phyloP scores from a whole-genome alignment of 805 yeast species.

The Pichia californica region DNA sequence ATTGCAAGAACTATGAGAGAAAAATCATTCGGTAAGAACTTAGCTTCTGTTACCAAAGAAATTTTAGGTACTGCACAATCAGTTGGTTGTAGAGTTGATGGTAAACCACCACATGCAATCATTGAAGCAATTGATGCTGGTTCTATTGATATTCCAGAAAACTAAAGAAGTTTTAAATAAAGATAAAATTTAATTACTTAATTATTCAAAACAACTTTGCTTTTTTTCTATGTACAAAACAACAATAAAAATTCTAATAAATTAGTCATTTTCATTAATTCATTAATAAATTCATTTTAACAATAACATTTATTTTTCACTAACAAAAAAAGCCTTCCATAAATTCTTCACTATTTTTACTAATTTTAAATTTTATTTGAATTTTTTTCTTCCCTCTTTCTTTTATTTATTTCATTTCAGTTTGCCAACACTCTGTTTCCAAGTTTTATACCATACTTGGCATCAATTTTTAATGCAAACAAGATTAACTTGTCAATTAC shows the following conservation, averaged over 20 bases:
- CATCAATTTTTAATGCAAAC: constrained; percentile 90
- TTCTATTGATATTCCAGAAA: constrained; percentile 85
- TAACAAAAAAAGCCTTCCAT: too few relatives aligned
- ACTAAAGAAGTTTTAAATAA: constrained; percentile 35
- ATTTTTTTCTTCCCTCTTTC: neutral
- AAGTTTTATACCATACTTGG: constrained; percentile 52
- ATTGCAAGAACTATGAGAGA: constrained; percentile 97
- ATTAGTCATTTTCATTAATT: neutral
- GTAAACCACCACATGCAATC: constrained; percentile 98
- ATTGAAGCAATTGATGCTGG: constrained; percentile 98
- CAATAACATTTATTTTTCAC: neutral
- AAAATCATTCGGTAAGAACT: constrained; percentile 96
- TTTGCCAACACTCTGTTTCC: constrained; percentile 95
- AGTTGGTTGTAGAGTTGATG: constrained; percentile 98
- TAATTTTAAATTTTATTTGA: neutral
- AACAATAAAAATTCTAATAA: neutral
- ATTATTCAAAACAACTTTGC: constrained; percentile 14
- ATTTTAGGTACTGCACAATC: constrained; percentile 99
- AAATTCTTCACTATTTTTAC: too few relatives aligned
- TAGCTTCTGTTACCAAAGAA: constrained; percentile 97
- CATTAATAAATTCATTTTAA: neutral
- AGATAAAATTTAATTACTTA: constrained; percentile 9
- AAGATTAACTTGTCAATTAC: constrained; percentile 62
- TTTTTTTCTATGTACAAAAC: constrained; percentile 23
- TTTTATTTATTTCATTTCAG: constrained; percentile 25